phyloP scores from a whole-genome alignment of 331 rosid species.

The Pyrus hybrid region DNA sequence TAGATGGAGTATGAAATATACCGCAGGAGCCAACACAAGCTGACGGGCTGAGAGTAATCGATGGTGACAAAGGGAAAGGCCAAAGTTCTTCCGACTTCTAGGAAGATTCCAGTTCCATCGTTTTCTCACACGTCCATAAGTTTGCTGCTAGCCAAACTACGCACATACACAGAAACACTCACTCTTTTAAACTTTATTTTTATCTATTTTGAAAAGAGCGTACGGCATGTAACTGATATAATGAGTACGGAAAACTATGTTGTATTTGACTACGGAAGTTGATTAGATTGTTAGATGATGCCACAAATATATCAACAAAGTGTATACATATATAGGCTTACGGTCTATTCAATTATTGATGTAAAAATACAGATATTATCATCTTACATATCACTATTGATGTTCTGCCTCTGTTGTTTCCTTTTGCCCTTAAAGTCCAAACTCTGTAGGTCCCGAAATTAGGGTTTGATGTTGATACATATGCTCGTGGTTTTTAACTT shows the following conservation, averaged over 20 bases:
- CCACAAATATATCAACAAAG: background rate
- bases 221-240: background rate
- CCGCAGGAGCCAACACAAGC: background rate
- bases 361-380: background rate
- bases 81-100: background rate
- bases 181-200: too few relatives aligned
- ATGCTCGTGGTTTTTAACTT: too few relatives aligned
- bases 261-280: too few relatives aligned
- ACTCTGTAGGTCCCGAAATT: background rate
- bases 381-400: background rate
- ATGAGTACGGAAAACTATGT: too few relatives aligned
- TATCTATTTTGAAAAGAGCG: too few relatives aligned
- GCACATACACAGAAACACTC: too few relatives aligned
- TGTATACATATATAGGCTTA: background rate
- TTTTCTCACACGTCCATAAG: too few relatives aligned
- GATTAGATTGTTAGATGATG: background rate
- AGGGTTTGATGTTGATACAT: too few relatives aligned
- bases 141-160: too few relatives aligned
- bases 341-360: background rate
- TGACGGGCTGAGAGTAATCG: background rate
- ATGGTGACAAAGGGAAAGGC: background rate
- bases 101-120: conserved; percentile 5
- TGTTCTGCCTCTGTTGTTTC: background rate
- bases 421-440: background rate
- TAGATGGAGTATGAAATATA: background rate